Evolutionary conservation across 1,139 yeast species (phyloP).

Genomic region (Geotrichum klebahnii): DNA sequence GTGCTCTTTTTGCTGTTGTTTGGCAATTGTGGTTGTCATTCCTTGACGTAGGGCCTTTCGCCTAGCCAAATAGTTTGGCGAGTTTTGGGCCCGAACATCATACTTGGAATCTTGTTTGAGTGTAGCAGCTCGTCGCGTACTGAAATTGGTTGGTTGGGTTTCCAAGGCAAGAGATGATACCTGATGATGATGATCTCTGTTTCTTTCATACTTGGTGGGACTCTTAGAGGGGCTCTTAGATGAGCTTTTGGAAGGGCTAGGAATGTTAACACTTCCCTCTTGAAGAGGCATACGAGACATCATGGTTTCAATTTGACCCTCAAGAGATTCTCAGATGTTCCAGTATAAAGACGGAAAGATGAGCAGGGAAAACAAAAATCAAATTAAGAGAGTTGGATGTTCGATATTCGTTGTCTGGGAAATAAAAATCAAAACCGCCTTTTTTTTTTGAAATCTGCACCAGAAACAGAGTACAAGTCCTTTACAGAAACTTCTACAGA

Average conservation of each 20-base stretch:
- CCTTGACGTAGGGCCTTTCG: slow-evolving; percentile 12
- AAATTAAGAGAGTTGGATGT: too few species aligned
- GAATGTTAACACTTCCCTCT: slow-evolving; percentile 9
- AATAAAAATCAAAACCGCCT: too few species aligned
- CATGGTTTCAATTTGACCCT: not conserved
- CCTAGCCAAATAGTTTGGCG: not conserved
- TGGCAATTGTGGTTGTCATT: not conserved
- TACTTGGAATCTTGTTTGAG: slow-evolving; percentile 1
- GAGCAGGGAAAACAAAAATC: too few species aligned
- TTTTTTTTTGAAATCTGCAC: too few species aligned
- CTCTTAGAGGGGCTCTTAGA: not conserved
- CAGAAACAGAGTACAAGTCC: too few species aligned
- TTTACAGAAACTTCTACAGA: too few species aligned
- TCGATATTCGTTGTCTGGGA: too few species aligned
- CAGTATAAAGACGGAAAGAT: too few species aligned
- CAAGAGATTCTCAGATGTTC: too few species aligned
- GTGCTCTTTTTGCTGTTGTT: slow-evolving; percentile 6
- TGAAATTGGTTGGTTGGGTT: slow-evolving; percentile 13
- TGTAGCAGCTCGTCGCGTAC: slow-evolving; percentile 11
- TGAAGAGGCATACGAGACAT: slow-evolving; percentile 7
- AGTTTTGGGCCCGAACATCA: not conserved
- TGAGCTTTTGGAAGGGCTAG: slow-evolving; percentile 1
- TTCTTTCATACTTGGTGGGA: not conserved
- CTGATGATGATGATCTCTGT: not conserved
- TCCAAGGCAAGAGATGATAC: slow-evolving; percentile 17